These are phyloP conservation scores for Hypericum androsaemum DNA, from an alignment of 345 rosid species.

Conservation along the genomic window DNA sequence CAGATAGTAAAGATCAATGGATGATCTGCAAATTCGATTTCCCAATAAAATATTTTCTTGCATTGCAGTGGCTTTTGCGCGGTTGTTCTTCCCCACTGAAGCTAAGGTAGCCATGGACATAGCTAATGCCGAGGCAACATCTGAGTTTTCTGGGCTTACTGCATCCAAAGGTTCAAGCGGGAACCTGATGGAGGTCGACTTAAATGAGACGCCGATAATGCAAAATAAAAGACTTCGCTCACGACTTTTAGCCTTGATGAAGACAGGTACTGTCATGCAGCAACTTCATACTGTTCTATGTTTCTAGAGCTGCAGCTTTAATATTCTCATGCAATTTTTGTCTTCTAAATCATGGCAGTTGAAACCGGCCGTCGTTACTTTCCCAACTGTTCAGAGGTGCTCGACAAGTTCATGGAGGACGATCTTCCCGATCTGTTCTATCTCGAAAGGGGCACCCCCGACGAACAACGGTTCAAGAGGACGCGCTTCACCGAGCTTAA, in stretches of 20 bases:
- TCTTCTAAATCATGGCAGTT: conserved; percentile 21
- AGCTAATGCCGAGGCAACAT: conserved; percentile 27
- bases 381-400: conserved; percentile 34
- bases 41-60: background rate
- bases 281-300: background rate
- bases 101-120: conserved; percentile 38
- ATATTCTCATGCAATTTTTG: too few relatives aligned
- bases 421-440: conserved; percentile 21
- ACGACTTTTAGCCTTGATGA: conserved; percentile 26
- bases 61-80: conserved; percentile 34
- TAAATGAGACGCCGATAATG: conserved; percentile 22
- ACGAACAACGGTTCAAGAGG: conserved; percentile 31
- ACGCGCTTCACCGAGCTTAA: conserved; percentile 34
- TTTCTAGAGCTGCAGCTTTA: background rate
- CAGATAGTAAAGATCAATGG: too few relatives aligned
- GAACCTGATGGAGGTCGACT: conserved; percentile 18
- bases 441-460: conserved; percentile 31
- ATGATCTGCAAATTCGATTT: too few relatives aligned
- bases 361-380: conserved; percentile 31
- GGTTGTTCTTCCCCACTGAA: conserved; percentile 33
- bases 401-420: conserved; percentile 29
- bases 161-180: conserved; percentile 17
- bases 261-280: conserved; percentile 24
- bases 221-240: conserved; percentile 14
- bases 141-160: conserved; percentile 6